phyloP scores from a whole-genome alignment of 345 rosid species.

The Mangifera indica region DNA sequence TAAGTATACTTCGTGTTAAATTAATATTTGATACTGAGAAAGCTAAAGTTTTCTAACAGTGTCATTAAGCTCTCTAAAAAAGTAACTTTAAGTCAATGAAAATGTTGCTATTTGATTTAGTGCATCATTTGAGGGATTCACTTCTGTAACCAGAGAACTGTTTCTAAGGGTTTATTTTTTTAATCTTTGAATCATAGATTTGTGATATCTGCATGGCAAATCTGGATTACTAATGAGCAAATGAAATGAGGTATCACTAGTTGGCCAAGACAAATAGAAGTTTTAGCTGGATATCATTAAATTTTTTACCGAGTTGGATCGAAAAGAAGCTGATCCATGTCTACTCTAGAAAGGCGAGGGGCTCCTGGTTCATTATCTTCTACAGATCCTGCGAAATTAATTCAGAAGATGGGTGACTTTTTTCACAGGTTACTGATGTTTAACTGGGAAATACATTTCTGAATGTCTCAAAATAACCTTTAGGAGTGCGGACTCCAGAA shows the following conservation, averaged over 20 bases:
- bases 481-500: conserved; percentile 56
- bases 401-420: conserved; percentile 8
- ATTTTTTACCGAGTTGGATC: conserved; percentile 61
- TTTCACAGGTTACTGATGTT: conserved; percentile 21
- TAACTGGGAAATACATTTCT: neutral
- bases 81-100: too few species aligned
- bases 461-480: conserved; percentile 42
- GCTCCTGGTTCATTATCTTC: conserved; percentile 34
- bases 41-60: neutral
- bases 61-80: too few species aligned
- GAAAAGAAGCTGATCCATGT: conserved; percentile 51
- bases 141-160: neutral
- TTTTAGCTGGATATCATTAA: conserved; percentile 5
- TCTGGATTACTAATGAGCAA: neutral
- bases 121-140: neutral
- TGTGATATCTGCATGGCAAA: neutral
- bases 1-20: neutral
- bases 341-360: conserved; percentile 55
- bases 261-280: neutral
- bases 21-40: neutral
- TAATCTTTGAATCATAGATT: neutral
- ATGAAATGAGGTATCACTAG: neutral
- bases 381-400: conserved; percentile 40
- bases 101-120: neutral
- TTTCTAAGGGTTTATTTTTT: neutral